Conservation (phyloP, 1,284 basidiomycete genomes). For the Fomitiporia mediterranea region DNA sequence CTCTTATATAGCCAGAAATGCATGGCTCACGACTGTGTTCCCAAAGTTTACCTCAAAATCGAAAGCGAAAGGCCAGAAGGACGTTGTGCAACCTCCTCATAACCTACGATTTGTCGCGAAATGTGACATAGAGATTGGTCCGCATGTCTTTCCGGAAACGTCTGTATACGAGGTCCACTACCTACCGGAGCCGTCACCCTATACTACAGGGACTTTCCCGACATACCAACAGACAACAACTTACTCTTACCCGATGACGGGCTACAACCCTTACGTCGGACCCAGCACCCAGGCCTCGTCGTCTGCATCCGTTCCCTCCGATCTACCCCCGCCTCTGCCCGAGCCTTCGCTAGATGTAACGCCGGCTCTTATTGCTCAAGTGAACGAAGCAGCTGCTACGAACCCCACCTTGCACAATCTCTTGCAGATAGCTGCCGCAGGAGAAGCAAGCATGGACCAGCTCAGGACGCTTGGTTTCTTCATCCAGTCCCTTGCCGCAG, state of each 20-base stretch:
- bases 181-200: constrained; percentile 15
- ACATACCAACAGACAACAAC: not conserved
- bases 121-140: constrained; percentile 66
- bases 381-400: constrained; percentile 58
- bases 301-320: constrained; percentile 26
- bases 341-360: constrained; percentile 44
- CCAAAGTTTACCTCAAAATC: constrained; percentile 65
- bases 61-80: constrained; percentile 47
- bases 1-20: constrained; percentile 54
- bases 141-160: constrained; percentile 62
- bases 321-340: constrained; percentile 40
- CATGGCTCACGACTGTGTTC: constrained; percentile 62
- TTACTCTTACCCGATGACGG: constrained; percentile 9
- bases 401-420: constrained; percentile 61
- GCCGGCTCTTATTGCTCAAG: constrained; percentile 51
- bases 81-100: constrained; percentile 49
- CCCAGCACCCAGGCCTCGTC: constrained; percentile 8
- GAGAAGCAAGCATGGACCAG: constrained; percentile 55
- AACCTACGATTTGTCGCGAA: constrained; percentile 57
- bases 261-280: constrained; percentile 4
- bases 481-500: constrained; percentile 49
- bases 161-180: constrained; percentile 66
- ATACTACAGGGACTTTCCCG: not conserved
- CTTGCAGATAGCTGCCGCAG: constrained; percentile 54
- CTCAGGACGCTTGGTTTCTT: constrained; percentile 58